Conservation (phyloP, 1,139 yeast species). For the Blastobotrys indianensis region DNA sequence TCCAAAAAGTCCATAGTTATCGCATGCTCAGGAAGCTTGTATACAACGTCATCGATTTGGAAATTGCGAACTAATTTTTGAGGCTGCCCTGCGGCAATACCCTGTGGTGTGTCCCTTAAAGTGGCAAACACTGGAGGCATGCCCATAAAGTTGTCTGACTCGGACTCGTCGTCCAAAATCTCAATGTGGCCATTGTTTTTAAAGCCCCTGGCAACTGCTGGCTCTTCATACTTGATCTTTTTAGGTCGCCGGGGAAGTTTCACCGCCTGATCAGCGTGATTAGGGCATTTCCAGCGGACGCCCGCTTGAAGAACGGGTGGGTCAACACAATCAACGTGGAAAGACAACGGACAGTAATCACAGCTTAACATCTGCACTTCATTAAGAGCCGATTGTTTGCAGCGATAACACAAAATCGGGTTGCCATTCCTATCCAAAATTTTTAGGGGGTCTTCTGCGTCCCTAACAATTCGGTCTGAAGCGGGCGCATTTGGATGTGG, state of each 20-base stretch:
- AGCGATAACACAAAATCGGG: constrained; percentile 66
- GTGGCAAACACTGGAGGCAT: constrained; percentile 43
- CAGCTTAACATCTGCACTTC: constrained; percentile 60
- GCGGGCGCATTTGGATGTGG: constrained; percentile 28
- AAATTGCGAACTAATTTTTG: constrained; percentile 37
- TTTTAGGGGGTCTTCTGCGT: constrained; percentile 57
- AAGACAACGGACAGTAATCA: constrained; percentile 78
- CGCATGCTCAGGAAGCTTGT: constrained; percentile 66
- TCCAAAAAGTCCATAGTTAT: constrained; percentile 70
- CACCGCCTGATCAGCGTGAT: constrained; percentile 62
- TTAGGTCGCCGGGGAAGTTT: constrained; percentile 44
- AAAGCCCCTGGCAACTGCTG: constrained; percentile 54
- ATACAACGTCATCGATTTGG: constrained; percentile 48
- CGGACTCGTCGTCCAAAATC: constrained; percentile 35
- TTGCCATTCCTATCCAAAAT: constrained; percentile 60
- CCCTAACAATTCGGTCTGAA: constrained; percentile 20
- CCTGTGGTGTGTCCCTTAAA: constrained; percentile 35
- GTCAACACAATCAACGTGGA: constrained; percentile 87
- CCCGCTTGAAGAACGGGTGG: constrained; percentile 83
- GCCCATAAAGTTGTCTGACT: constrained; percentile 26
- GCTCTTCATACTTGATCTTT: constrained; percentile 49
- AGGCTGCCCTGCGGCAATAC: constrained; percentile 43
- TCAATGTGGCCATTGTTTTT: constrained; percentile 67
- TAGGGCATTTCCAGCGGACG: constrained; percentile 89
- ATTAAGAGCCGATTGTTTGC: constrained; percentile 63